These are phyloP conservation scores for Pleurotus citrinopileatus DNA, from an alignment of 768 basidiomycete species.

Conservation along the genomic window DNA sequence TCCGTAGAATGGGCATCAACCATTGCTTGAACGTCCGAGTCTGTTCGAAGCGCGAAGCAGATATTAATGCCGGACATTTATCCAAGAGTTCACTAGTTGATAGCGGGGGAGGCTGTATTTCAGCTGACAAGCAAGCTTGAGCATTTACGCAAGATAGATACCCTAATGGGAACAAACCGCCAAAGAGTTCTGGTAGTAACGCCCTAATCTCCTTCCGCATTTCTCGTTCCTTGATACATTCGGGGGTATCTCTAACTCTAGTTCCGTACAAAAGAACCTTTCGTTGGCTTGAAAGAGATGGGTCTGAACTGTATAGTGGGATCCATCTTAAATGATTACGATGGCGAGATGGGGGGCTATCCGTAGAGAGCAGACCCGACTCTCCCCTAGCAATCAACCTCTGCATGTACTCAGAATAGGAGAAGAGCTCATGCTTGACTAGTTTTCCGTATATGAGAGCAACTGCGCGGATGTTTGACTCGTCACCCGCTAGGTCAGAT, in stretches of 20 bases:
- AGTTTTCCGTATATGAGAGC: conserved; percentile 72
- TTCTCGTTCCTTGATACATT: conserved; percentile 66
- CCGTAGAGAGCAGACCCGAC: conserved; percentile 37
- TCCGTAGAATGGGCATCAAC: conserved; percentile 69
- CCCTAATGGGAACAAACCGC: conserved; percentile 33
- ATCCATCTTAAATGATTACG: conserved; percentile 70
- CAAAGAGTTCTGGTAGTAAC: conserved; percentile 66
- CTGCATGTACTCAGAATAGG: conserved; percentile 73
- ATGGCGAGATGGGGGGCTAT: conserved; percentile 60
- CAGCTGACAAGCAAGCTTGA: conserved; percentile 27
- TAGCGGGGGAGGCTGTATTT: conserved; percentile 18
- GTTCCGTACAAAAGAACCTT: conserved; percentile 69
- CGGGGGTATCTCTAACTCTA: conserved; percentile 65
- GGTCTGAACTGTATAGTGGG: conserved; percentile 57
- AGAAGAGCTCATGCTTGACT: conserved; percentile 67
- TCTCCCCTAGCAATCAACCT: conserved; percentile 81
- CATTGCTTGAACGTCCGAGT: conserved; percentile 67
- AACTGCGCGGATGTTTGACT: conserved; percentile 53
- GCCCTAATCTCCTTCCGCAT: conserved; percentile 69
- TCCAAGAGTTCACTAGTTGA: conserved; percentile 38
- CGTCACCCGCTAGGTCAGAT: conserved; percentile 57
- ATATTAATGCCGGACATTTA: conserved; percentile 44
- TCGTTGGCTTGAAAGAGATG: conserved; percentile 64
- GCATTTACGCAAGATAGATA: neutral
- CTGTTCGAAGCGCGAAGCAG: conserved; percentile 72